Evolutionary conservation across 495 filamentous ascomycete species (phyloP).

Genomic region (Daldinia loculata): DNA sequence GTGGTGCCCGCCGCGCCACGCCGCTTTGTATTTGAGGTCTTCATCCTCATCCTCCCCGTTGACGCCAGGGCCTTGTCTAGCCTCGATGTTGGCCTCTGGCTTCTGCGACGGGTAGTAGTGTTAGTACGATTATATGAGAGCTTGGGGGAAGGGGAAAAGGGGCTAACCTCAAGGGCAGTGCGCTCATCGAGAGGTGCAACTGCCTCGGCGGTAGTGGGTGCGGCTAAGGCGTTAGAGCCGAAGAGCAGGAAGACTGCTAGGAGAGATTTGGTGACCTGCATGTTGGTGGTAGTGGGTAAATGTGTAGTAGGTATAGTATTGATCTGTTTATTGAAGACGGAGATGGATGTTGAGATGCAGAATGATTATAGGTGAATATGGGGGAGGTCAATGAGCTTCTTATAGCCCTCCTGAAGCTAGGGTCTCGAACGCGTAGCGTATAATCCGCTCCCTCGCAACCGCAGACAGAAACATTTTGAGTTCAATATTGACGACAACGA

Average conservation of each 20-base stretch:
- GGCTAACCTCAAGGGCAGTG: conserved; percentile 5
- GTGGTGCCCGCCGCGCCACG: background rate
- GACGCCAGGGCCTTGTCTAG: background rate
- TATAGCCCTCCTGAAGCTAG: conserved; percentile 14
- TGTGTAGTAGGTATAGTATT: conserved; percentile 4
- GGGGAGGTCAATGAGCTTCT: conserved; percentile 1
- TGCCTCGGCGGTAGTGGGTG: conserved; percentile 20
- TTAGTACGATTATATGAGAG: background rate
- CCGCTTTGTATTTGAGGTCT: background rate
- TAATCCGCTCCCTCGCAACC: background rate
- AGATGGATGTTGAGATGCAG: background rate
- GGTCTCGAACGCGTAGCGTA: background rate
- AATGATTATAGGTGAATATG: background rate
- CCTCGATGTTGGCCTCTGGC: background rate
- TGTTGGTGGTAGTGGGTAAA: background rate
- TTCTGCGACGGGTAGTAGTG: background rate
- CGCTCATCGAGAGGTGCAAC: conserved; percentile 6
- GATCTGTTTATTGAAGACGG: background rate
- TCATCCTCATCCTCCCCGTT: background rate
- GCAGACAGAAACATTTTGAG: conserved; percentile 13
- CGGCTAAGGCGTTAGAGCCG: conserved; percentile 34
- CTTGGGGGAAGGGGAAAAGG: background rate
- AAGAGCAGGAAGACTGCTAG: conserved; percentile 41
- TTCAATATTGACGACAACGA: conserved; percentile 40
- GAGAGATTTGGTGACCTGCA: conserved; percentile 42